Conservation (phyloP, 2,329 filamentous ascomycete genomes). For the Ascosphaera pollenicola region DNA sequence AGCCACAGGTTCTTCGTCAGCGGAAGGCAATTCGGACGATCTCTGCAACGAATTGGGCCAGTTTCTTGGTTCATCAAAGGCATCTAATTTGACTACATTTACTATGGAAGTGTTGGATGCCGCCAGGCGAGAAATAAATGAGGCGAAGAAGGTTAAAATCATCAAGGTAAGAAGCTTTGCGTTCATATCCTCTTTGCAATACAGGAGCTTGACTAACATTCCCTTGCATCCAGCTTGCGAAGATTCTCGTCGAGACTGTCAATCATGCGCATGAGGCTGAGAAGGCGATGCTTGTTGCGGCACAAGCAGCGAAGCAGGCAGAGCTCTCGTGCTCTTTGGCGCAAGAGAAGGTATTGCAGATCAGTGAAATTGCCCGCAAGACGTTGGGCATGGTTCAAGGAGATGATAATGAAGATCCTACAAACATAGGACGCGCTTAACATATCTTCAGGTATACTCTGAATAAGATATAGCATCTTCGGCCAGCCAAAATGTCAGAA, state of each 20-base stretch:
- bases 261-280: slow-evolving; percentile 8
- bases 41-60: background rate
- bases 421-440: too few species aligned
- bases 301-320: slow-evolving; percentile 7
- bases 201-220: background rate
- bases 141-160: slow-evolving; percentile 6
- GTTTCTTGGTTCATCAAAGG: background rate
- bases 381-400: background rate
- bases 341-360: slow-evolving; percentile 6
- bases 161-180: slow-evolving; percentile 5
- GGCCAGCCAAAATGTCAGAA: too few species aligned
- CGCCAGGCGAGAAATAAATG: slow-evolving; percentile 5
- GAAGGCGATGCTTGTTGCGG: slow-evolving; percentile 7
- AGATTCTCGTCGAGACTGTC: slow-evolving; percentile 7
- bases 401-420: background rate
- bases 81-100: background rate
- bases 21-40: background rate
- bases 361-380: slow-evolving; percentile 5
- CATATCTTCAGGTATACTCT: too few species aligned
- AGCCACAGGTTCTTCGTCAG: background rate
- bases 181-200: background rate
- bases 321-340: slow-evolving; percentile 7
- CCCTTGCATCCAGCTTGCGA: slow-evolving; percentile 4
- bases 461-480: too few species aligned
- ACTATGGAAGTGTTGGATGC: slow-evolving; percentile 6